A percentile compares a stretch with the other conserved stretches of the same genome.
Evolutionary conservation across 23 red algal genomes (phyloP).

Genomic region (Pyropia yezoensis): DNA sequence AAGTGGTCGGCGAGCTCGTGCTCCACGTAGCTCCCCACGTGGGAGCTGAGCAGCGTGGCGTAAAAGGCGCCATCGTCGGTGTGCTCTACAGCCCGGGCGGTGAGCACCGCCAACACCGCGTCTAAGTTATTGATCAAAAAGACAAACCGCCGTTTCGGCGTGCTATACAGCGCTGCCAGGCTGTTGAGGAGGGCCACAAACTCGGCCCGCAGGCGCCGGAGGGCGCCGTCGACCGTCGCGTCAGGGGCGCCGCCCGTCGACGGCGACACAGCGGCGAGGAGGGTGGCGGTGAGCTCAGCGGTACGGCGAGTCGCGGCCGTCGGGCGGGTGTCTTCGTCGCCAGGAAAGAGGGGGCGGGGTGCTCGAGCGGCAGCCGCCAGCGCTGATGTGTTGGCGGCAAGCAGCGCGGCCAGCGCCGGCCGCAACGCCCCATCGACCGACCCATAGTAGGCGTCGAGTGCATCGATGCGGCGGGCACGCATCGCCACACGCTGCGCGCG

Average conservation of each 20-base stretch:
- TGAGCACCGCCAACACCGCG: conserved; percentile 52
- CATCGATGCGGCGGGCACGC: conserved; percentile 53
- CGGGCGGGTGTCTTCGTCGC: conserved; percentile 47
- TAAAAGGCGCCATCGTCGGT: conserved; percentile 63
- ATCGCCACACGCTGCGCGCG: conserved; percentile 47
- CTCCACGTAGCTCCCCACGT: conserved; percentile 65
- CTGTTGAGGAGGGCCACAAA: conserved; percentile 66
- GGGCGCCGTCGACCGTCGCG: conserved; percentile 52
- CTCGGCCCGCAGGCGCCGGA: conserved; percentile 56
- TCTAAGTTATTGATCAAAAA: conserved; percentile 89
- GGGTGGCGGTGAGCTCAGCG: conserved; percentile 50
- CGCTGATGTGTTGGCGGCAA: conserved; percentile 53
- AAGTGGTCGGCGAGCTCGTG: conserved; percentile 89
- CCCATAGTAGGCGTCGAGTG: conserved; percentile 62
- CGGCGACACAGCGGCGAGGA: conserved; percentile 19
- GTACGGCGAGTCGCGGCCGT: conserved; percentile 57
- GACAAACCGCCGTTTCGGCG: conserved; percentile 40
- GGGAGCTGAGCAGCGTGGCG: conserved; percentile 40
- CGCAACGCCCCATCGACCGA: conserved; percentile 65
- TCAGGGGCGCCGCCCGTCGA: conserved; percentile 37
- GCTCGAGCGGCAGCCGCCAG: conserved; percentile 36
- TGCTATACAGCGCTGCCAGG: conserved; percentile 37
- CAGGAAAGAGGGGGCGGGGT: conserved; percentile 12
- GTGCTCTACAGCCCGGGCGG: conserved; percentile 13
- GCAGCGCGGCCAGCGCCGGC: conserved; percentile 66